Evolutionary conservation across 176 grass and related monocot species (phyloP).

Genomic region (Panicum miliaceum): DNA sequence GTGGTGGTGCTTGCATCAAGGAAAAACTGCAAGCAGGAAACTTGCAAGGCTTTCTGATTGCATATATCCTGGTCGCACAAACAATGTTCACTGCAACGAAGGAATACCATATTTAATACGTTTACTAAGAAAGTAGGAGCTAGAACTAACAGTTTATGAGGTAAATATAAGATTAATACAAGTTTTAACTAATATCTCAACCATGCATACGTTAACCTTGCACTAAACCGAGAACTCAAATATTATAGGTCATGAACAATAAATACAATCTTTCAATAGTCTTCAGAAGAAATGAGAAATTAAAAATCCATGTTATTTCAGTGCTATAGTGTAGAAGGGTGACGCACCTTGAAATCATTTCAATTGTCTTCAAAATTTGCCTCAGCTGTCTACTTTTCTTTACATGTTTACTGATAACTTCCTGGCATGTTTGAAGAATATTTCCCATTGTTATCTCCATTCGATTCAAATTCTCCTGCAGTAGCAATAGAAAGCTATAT

Average conservation of each 20-base stretch:
- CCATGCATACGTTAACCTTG: neutral
- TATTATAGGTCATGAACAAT: neutral
- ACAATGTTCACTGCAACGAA: slow-evolving; percentile 54
- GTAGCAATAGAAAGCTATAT: slow-evolving; percentile 8
- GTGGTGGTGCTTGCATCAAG: slow-evolving; percentile 40
- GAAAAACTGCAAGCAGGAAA: slow-evolving; percentile 62
- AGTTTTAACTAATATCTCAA: slow-evolving; percentile 1
- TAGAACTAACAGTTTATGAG: neutral
- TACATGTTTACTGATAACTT: slow-evolving; percentile 39
- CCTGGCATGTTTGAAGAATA: slow-evolving; percentile 62
- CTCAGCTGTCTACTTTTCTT: slow-evolving; percentile 55
- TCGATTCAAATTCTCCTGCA: slow-evolving; percentile 55
- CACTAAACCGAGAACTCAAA: slow-evolving; percentile 8
- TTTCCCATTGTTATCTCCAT: slow-evolving; percentile 46
- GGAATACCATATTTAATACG: neutral
- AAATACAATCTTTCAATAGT: neutral
- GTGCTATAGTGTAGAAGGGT: neutral
- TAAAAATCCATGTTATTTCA: slow-evolving; percentile 6
- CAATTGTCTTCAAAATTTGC: slow-evolving; percentile 41
- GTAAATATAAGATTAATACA: neutral
- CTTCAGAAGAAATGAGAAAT: slow-evolving; percentile 5
- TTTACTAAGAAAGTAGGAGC: neutral
- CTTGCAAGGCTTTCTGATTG: slow-evolving; percentile 6
- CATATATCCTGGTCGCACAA: slow-evolving; percentile 42
- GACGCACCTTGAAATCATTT: slow-evolving; percentile 51